These are phyloP conservation scores for Cytospora leucostoma DNA, from an alignment of 2,329 filamentous ascomycete genomes.

Conservation along the genomic window DNA sequence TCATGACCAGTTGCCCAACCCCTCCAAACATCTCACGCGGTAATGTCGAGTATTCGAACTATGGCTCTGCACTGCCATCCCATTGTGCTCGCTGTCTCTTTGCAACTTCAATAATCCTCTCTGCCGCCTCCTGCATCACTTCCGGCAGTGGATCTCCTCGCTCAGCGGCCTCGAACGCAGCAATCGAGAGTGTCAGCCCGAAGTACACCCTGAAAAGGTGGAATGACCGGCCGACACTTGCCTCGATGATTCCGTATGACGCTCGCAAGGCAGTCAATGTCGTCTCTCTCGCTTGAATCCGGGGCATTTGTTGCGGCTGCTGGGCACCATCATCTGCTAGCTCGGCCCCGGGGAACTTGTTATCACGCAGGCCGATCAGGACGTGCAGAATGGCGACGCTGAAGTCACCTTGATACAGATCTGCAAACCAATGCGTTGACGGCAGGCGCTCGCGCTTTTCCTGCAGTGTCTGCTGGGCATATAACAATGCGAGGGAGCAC, in stretches of 20 bases:
- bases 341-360: neutral
- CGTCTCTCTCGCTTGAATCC: neutral
- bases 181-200: neutral
- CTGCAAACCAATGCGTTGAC: conserved; percentile 12
- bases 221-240: conserved; percentile 3
- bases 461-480: conserved; percentile 27
- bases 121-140: neutral
- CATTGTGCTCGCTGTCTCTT: neutral
- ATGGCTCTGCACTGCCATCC: neutral
- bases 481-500: conserved; percentile 31
- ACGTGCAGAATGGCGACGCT: conserved; percentile 33
- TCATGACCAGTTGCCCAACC: conserved; percentile 11
- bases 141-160: neutral
- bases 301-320: neutral
- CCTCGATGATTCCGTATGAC: conserved; percentile 6
- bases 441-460: conserved; percentile 1
- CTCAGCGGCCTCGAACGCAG: neutral
- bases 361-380: conserved; percentile 33
- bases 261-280: neutral
- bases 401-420: conserved; percentile 13
- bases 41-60: neutral
- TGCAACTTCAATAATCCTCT: neutral
- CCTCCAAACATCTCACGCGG: neutral
- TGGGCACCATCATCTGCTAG: neutral
- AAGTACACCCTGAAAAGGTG: neutral